Base-by-base conservation (phyloP, 805 yeast species). In the Wickerhamiella qilinensis region DNA sequence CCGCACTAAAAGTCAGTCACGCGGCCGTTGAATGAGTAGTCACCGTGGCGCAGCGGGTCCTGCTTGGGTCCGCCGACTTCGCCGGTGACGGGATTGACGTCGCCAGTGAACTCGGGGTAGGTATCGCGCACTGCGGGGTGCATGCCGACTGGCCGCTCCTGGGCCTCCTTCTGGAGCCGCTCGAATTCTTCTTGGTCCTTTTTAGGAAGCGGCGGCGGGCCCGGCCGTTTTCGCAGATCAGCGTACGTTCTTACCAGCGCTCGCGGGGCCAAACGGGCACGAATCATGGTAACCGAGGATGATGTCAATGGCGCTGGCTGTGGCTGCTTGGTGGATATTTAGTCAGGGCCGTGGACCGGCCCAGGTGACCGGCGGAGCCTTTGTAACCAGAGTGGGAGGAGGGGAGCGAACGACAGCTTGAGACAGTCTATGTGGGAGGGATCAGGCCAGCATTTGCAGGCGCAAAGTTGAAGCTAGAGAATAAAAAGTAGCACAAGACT, bases 1-100 rank as follows among this genome's bases (percentile, higher is more conserved):
- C n/a, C n/a, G n/a, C n/a, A n/a, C 55, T 59, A 91, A 53, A 91
- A 91, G 56, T 91, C 98, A 2, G 97, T 88, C 22, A 84, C 95
- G 54, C 97, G 72, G 0, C 98, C 98, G 53, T 91, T 88, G 58
- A 78, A 91, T 7, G 95, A 77, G 73, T 93, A 91, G 51, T 86
- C 97, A 15, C 85, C 85, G 50, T 83, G 88, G 50, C 75, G 73
- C 46, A 84, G 66, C 1, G 98, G 98, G 53, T 91, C 96, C 57
- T 91, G 97, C 53, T 91, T 91, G 20, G 98, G 98, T 0, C 98
- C 98, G 35, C 94, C 94, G 18, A 78, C 67, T 59, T 91, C 98
- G 3, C 98, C 98, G 1, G 98, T 91, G 37, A 55, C 69, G 0
- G 98, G 98, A 54, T 91, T 91, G 15, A 68, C 74, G 44, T 85